Conservation (phyloP, 345 rosid species). For the Sisymbrium altissimum region DNA sequence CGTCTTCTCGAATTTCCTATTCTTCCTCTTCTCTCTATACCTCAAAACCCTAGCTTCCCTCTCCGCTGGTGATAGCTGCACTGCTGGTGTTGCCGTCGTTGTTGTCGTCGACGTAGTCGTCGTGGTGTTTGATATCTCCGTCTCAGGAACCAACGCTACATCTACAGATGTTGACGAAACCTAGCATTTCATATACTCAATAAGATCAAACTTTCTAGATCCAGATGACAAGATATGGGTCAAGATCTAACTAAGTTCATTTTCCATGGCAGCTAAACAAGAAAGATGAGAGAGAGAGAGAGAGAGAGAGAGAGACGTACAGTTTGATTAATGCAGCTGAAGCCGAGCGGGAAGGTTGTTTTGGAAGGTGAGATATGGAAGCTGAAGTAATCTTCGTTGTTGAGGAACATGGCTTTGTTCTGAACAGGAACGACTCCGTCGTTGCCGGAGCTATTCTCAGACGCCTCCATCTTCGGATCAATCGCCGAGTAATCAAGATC, state of each 20-base stretch:
- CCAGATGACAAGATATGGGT: no score
- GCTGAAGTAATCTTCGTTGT: slow-evolving; percentile 48
- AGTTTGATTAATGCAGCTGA: slow-evolving; percentile 49
- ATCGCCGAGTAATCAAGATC: slow-evolving; percentile 56
- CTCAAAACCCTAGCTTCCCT: slow-evolving; percentile 89
- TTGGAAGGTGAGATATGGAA: slow-evolving; percentile 52
- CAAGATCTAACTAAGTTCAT: background rate
- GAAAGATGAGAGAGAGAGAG: background rate
- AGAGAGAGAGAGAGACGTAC: slow-evolving; percentile 27
- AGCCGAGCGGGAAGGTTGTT: slow-evolving; percentile 31
- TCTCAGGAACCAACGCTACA: slow-evolving; percentile 77
- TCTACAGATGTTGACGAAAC: slow-evolving; percentile 72
- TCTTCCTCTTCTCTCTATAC: slow-evolving; percentile 95
- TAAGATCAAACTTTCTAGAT: background rate
- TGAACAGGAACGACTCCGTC: slow-evolving; percentile 86
- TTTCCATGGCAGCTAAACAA: background rate
- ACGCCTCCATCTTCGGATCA: slow-evolving; percentile 57
- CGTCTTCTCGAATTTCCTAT: slow-evolving; percentile 86
- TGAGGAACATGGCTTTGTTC: slow-evolving; percentile 32
- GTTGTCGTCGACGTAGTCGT: slow-evolving; percentile 17
- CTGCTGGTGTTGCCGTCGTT: slow-evolving; percentile 32
- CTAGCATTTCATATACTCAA: slow-evolving; percentile 28
- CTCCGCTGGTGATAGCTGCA: slow-evolving; percentile 68
- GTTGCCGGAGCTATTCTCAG: slow-evolving; percentile 64
- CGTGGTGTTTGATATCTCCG: slow-evolving; percentile 45